A percentile compares a stretch with the other conserved stretches of the same genome.
Evolutionary conservation across 2,329 filamentous ascomycete genomes (phyloP).

Genomic region (Xylariaceae sp.): DNA sequence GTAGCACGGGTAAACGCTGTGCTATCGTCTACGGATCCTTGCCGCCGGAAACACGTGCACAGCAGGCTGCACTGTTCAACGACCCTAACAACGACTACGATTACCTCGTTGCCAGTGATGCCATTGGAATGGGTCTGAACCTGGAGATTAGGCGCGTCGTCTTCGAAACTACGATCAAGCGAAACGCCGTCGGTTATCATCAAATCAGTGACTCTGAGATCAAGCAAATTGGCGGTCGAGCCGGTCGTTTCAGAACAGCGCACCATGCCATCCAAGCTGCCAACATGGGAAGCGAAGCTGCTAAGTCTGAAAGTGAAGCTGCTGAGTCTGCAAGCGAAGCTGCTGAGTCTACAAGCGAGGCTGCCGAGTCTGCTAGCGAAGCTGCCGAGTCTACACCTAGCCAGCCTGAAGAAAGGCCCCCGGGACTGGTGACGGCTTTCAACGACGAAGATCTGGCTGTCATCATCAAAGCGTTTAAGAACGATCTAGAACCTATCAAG

Average conservation of each 20-base stretch:
- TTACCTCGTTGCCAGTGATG: slow-evolving; percentile 87
- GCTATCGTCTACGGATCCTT: slow-evolving; percentile 90
- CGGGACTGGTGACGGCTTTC: slow-evolving; percentile 76
- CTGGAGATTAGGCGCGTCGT: slow-evolving; percentile 86
- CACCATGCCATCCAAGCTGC: slow-evolving; percentile 43
- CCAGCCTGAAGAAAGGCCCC: slow-evolving; percentile 18
- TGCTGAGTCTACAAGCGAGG: no score
- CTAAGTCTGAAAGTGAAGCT: not conserved
- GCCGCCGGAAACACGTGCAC: slow-evolving; percentile 85
- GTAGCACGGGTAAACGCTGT: slow-evolving; percentile 68
- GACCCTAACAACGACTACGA: slow-evolving; percentile 95
- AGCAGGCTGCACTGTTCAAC: slow-evolving; percentile 91
- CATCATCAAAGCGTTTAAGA: slow-evolving; percentile 58
- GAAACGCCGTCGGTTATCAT: slow-evolving; percentile 53
- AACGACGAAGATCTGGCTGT: slow-evolving; percentile 61
- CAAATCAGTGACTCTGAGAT: slow-evolving; percentile 68
- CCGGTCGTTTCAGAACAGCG: slow-evolving; percentile 77
- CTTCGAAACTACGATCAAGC: slow-evolving; percentile 74
- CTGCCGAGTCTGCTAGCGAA: slow-evolving; percentile 1
- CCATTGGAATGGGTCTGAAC: slow-evolving; percentile 96
- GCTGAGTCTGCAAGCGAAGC: no score
- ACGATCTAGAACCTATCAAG: slow-evolving; percentile 59
- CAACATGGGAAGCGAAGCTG: slow-evolving; percentile 15
- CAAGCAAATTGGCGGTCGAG: slow-evolving; percentile 92
- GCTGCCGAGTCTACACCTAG: no score